These are phyloP conservation scores for Backusella luteola DNA, from an alignment of 192 early-diverging fungal genomes.

Conservation along the genomic window DNA sequence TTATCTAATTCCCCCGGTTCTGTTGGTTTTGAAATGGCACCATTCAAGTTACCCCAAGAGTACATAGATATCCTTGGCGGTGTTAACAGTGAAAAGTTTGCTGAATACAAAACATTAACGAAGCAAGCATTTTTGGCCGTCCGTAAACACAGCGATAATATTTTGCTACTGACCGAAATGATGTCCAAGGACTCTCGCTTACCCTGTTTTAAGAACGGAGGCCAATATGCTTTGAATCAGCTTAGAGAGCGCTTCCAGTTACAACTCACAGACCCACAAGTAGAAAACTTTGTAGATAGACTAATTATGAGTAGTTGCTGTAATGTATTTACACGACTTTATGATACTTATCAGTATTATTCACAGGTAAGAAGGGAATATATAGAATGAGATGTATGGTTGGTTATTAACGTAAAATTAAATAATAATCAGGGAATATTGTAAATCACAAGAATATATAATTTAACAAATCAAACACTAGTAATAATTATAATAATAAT, in stretches of 20 bases:
- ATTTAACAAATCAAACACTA: neutral
- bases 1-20: slow-evolving; percentile 94
- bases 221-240: slow-evolving; percentile 61
- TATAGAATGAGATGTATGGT: too few species aligned
- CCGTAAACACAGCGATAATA: slow-evolving; percentile 84
- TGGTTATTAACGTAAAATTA: too few species aligned
- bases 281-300: slow-evolving; percentile 81
- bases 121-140: slow-evolving; percentile 83
- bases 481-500: neutral
- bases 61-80: slow-evolving; percentile 97
- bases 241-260: slow-evolving; percentile 87
- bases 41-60: slow-evolving; percentile 97
- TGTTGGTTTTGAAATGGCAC: slow-evolving; percentile 96
- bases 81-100: slow-evolving; percentile 77
- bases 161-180: slow-evolving; percentile 89
- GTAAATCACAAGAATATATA: neutral
- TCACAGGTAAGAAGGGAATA: slow-evolving; percentile 55
- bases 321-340: slow-evolving; percentile 91
- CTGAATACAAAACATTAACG: slow-evolving; percentile 77
- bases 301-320: slow-evolving; percentile 85
- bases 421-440: neutral
- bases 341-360: slow-evolving; percentile 98
- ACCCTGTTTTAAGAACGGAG: slow-evolving; percentile 61
- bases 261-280: slow-evolving; percentile 81
- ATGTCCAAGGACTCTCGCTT: slow-evolving; percentile 83